phyloP scores from a whole-genome alignment of 2,329 filamentous ascomycete genomes.

The Trichoderma koningiopsis region DNA sequence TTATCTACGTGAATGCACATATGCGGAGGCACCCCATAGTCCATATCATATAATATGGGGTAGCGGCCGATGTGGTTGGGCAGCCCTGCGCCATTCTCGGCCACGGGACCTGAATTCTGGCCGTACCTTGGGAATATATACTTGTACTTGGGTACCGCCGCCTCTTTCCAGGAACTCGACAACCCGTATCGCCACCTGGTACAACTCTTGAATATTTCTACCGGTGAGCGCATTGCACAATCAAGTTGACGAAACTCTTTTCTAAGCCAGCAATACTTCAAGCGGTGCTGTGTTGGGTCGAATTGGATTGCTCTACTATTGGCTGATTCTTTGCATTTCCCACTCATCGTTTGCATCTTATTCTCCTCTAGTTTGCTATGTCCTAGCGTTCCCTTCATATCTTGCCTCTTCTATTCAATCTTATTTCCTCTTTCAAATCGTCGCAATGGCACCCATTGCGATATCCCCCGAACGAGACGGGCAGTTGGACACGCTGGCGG shows the following conservation, averaged over 20 bases:
- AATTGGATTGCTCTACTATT: background rate
- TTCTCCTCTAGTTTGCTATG: background rate
- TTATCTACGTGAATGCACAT: conserved; percentile 1
- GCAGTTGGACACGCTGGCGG: conserved; percentile 39
- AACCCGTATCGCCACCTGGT: conserved; percentile 14
- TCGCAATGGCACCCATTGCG: conserved; percentile 58
- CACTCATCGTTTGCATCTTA: too few relatives aligned
- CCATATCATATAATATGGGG: background rate
- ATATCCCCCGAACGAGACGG: conserved; percentile 51
- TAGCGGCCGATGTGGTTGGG: background rate
- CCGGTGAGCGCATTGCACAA: background rate
- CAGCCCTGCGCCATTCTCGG: background rate
- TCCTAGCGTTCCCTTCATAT: background rate
- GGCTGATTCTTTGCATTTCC: background rate
- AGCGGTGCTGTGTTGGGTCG: background rate
- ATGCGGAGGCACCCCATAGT: background rate
- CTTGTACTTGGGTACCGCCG: conserved; percentile 6
- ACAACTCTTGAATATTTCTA: background rate
- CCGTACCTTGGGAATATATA: background rate
- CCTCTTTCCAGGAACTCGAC: conserved; percentile 6
- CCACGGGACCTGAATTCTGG: background rate
- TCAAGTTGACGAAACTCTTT: background rate
- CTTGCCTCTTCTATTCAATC: background rate
- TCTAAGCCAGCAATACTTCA: background rate
- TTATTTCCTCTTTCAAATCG: background rate